Base-by-base conservation (phyloP, 2,329 filamentous ascomycete species). In the Colletotrichum tanaceti region DNA sequence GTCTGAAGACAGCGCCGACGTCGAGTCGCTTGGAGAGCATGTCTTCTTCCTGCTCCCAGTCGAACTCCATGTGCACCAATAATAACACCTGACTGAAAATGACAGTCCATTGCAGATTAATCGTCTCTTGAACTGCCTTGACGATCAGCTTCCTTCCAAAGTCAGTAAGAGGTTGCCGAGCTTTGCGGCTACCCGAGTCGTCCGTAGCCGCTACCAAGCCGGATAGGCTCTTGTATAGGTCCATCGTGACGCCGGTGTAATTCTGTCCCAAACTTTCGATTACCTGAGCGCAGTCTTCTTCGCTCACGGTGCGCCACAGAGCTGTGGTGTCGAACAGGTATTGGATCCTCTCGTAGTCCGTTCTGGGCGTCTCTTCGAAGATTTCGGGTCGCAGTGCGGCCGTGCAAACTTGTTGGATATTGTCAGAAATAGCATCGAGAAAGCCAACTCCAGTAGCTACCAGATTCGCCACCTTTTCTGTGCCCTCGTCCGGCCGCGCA, bases 51-150 rank as follows among this genome's bases (percentile, higher is more conserved):
- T 90, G 87, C 66, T 94, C 91, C 61, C 93, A 87, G 75, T 96
- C 93, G 46, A 90, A 90, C 77, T 96, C 91, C 85, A 98, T 91
- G 77, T 98, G 94, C 11, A 96, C 86, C 18, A 97, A 84, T 7
- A 99, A 85, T 3, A 96, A 86, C 2, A 98, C 82, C 66, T 98
- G 87, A 75, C 95, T 93, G 71, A 97, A 89, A 58, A 97, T 89
- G 10, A 96, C 84, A 68, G 88, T 88, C 80, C 90, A 90, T 68
- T 92, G 91, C 39, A 93, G 80, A 58, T 91, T 86, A 7, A 96
- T 86, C 14, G 88, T 91, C 75, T 98, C 94, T 75, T 95, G 91
- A 0, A 92, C 89, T 7, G 93, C 91, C 70, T 90, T 90, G 13
- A 97, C 87, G 16, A 94, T 83, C 2, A 94, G 81, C 72, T 89